Percentiles rank a stretch among this genome's conserved stretches.
Conservation (phyloP, 345 rosid species). For the Cardiospermum halicacabum region DNA sequence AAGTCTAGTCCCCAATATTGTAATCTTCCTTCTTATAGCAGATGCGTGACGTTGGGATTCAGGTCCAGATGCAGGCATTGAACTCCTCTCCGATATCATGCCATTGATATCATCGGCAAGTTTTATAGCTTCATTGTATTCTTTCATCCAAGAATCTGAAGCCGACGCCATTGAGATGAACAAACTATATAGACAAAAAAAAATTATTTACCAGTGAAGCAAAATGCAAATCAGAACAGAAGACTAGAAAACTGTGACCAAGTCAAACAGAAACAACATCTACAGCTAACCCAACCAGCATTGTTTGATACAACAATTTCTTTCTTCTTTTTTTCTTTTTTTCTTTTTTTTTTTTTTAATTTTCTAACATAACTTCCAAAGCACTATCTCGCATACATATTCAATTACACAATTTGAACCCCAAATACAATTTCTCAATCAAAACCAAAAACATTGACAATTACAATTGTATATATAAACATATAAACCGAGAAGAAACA, state of each 20-base stretch:
- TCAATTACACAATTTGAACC: no score
- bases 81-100: conserved; percentile 69
- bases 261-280: no score
- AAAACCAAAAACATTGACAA: no score
- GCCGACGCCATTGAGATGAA: conserved; percentile 62
- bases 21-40: conserved; percentile 77
- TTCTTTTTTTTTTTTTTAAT: no score
- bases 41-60: conserved; percentile 88
- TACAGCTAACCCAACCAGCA: no score
- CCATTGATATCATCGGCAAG: conserved; percentile 73
- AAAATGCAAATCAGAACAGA: background rate
- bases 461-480: no score
- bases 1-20: conserved; percentile 77
- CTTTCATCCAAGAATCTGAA: conserved; percentile 78
- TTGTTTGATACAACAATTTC: no score
- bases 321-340: no score
- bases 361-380: no score
- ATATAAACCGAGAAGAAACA: no score
- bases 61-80: conserved; percentile 59
- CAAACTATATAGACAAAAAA: conserved; percentile 1
- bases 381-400: no score
- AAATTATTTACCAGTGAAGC: background rate
- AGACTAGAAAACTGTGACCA: background rate
- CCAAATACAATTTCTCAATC: no score
- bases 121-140: conserved; percentile 71